Evolutionary conservation across 805 yeast species (phyloP).

Genomic region (Komagataella pseudopastoris): DNA sequence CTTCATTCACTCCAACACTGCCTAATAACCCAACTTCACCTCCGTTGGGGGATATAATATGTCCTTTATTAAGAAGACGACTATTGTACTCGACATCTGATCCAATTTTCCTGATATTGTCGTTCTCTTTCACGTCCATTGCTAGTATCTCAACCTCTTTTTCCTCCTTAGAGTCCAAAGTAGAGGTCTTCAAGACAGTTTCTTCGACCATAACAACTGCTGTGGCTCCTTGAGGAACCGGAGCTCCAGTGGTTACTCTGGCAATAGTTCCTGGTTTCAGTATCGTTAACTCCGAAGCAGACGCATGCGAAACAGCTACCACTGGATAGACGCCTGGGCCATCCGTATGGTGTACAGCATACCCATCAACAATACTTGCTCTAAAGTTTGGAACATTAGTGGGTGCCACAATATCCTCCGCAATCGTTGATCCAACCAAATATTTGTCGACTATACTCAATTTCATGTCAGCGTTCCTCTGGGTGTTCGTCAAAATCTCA

Average conservation of each 20-base stretch:
- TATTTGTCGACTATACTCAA: constrained; percentile 15
- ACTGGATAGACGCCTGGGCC: constrained; percentile 32
- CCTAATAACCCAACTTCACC: constrained; percentile 38
- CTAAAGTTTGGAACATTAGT: constrained; percentile 31
- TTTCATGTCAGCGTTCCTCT: constrained; percentile 11
- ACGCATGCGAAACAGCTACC: constrained; percentile 27
- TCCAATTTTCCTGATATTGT: constrained; percentile 33
- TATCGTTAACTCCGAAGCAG: constrained; percentile 11
- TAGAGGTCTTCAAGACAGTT: constrained; percentile 21
- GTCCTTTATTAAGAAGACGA: constrained; percentile 21
- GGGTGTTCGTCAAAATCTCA: constrained; percentile 19
- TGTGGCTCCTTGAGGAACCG: constrained; percentile 37
- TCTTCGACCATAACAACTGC: constrained; percentile 45
- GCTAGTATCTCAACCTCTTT: constrained; percentile 25
- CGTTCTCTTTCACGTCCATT: constrained; percentile 21
- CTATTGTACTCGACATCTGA: constrained; percentile 29
- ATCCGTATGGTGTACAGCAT: constrained; percentile 31
- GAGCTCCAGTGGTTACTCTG: constrained; percentile 44
- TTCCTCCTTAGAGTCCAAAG: constrained; percentile 28
- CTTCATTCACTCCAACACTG: constrained; percentile 25
- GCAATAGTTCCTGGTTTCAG: constrained; percentile 21
- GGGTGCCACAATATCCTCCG: constrained; percentile 26
- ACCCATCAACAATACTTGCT: constrained; percentile 47
- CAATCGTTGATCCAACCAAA: constrained; percentile 23
- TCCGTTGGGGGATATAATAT: constrained; percentile 24